Base-by-base conservation (phyloP, 176 grass and related monocot species). In the Puya raimondii region DNA sequence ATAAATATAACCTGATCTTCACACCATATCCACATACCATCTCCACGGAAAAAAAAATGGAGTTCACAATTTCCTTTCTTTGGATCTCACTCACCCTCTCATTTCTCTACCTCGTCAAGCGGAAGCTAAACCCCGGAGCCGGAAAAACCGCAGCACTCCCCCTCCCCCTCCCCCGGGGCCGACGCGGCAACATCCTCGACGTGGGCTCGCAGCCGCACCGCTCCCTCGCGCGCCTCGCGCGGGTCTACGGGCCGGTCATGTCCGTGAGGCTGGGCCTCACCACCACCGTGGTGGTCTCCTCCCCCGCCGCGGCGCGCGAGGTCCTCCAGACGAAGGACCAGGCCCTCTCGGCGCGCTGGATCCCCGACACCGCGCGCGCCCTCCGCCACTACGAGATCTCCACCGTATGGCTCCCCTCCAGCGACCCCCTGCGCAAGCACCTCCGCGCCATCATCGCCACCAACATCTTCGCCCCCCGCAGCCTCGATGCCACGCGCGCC, bases 241-340 rank as follows among this genome's bases (percentile, higher is more conserved):
- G 50, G 16, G 2, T 16, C 9, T 61, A 81, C 68, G 69, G 83
- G 49, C 83, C 87, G 9, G 27, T 90, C 8, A 83, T 90, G 72
- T 68, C 70, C 29, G 63, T 83, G 47, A 65, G n/a, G 50, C 48
- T 86, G 0, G 80, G 83, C 0, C 80, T 75, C 12, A 68, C 33
- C 52, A 80, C 57, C 2, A 47, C 77, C 18, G 64, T 91, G 5
- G 48, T 91, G 23, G 4, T 91, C 70, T 91, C 88, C 23, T 81
- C 78, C 13, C 26, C 22, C 16, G 74, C 59, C 12, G 70, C 76
- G 9, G 80, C 78, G 1, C 0, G 63, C 20, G 80, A 87, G 57
- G 80, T 84, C 4, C 25, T 86, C 2, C 25, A 26, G 25, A 26
- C 1, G 25, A 26, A 26, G 25, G 25, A 26, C 25, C 25, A 26